phyloP scores from a whole-genome alignment of 179 eudicot species.

The Heliamphora pulchella region DNA sequence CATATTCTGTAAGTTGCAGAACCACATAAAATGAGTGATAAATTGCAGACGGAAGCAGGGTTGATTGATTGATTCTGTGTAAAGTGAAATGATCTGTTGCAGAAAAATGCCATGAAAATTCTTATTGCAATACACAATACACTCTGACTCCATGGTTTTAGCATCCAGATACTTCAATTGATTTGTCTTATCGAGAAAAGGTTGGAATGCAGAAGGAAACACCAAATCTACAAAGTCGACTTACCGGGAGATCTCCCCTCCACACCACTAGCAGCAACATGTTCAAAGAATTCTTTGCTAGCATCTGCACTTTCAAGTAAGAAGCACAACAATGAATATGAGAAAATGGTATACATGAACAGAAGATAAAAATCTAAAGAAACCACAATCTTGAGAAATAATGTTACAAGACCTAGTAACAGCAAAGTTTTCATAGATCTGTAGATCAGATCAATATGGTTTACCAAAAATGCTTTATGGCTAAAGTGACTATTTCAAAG shows the following conservation, averaged over 20 bases:
- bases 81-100: too few relatives aligned
- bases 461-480: not conserved
- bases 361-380: not conserved
- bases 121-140: too few relatives aligned
- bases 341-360: not conserved
- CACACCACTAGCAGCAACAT: conserved; percentile 26
- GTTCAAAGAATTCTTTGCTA: conserved; percentile 44
- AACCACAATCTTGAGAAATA: not conserved
- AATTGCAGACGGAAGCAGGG: too few relatives aligned
- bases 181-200: not conserved
- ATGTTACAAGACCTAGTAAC: too few relatives aligned
- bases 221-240: not conserved
- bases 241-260: conserved; percentile 26
- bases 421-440: too few relatives aligned
- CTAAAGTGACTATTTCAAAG: not conserved
- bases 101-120: too few relatives aligned
- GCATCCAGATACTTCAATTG: not conserved
- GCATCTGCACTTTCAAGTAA: conserved; percentile 40
- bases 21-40: too few relatives aligned
- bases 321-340: not conserved
- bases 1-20: too few relatives aligned
- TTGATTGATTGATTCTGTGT: too few relatives aligned
- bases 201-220: too few relatives aligned
- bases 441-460: not conserved
- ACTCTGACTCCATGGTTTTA: not conserved